A percentile compares a stretch with the other conserved stretches of the same genome.
Conservation (phyloP, 2,329 filamentous ascomycete genomes). For the Fonsecaea monophora region DNA sequence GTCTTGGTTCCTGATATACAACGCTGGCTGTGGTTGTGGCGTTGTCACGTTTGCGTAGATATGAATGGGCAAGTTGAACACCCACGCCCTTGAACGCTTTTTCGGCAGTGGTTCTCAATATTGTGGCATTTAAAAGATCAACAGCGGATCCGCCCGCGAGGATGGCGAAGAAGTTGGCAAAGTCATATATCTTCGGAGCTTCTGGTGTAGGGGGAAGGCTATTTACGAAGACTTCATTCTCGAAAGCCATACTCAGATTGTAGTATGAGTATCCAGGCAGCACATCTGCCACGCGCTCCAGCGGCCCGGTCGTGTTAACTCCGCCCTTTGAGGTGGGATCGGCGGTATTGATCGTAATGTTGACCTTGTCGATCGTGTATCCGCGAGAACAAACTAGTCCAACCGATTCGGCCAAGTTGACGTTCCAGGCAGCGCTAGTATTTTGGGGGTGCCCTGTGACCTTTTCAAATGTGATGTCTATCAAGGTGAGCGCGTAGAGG, state of each 20-base stretch:
- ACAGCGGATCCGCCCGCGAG: conserved; percentile 2
- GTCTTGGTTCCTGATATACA: neutral
- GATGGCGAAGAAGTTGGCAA: conserved; percentile 6
- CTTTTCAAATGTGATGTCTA: conserved; percentile 5
- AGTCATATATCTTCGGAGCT: neutral
- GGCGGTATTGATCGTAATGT: conserved; percentile 28
- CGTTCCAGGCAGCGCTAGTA: conserved; percentile 14
- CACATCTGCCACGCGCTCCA: conserved; percentile 12
- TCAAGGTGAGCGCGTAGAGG: conserved; percentile 9
- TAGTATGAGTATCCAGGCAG: conserved; percentile 16
- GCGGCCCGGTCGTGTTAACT: neutral
- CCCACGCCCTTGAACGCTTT: conserved; percentile 31
- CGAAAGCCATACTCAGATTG: conserved; percentile 12
- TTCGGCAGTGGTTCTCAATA: conserved; percentile 11
- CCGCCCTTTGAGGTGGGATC: conserved; percentile 10
- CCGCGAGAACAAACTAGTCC: conserved; percentile 2
- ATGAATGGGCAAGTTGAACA: conserved; percentile 22
- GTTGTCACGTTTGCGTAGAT: conserved; percentile 12
- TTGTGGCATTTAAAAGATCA: conserved; percentile 5
- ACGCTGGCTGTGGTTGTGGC: conserved; percentile 6
- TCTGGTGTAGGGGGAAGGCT: conserved; percentile 2
- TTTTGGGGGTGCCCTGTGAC: conserved; percentile 11
- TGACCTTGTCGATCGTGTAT: conserved; percentile 28
- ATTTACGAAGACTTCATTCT: conserved; percentile 6
- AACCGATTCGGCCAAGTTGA: conserved; percentile 5